These are phyloP conservation scores for Isabelozyma rhagii DNA, from an alignment of 805 yeast species.

Conservation along the genomic window DNA sequence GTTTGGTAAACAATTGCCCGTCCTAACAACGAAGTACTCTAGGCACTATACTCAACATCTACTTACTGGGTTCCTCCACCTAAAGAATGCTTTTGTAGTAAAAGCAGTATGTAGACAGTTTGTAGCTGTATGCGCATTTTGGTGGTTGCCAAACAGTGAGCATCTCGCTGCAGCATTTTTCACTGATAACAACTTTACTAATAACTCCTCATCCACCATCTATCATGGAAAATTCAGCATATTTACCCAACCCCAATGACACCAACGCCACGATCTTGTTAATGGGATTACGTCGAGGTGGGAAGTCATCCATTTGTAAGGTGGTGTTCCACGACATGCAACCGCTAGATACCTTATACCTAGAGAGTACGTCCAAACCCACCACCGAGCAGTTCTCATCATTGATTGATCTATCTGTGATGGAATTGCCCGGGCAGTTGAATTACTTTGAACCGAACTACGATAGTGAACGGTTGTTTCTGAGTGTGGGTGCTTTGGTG, in stretches of 20 bases:
- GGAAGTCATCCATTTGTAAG: conserved; percentile 92
- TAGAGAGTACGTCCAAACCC: conserved; percentile 88
- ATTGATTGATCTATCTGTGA: conserved; percentile 78
- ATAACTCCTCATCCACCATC: background rate
- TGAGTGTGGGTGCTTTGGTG: conserved; percentile 83
- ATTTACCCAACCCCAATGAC: conserved; percentile 38
- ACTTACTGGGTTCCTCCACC: no score
- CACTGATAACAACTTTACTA: background rate
- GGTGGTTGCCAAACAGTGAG: no score
- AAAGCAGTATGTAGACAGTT: no score
- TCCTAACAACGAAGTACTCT: no score
- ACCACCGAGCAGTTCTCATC: conserved; percentile 82
- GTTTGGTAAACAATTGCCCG: no score
- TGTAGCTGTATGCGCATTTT: no score
- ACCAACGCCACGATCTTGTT: conserved; percentile 77
- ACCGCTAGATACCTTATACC: conserved; percentile 85
- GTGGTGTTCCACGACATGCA: conserved; percentile 97
- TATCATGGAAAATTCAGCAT: conserved; percentile 11
- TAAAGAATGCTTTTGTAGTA: no score
- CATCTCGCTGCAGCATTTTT: no score
- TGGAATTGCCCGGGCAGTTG: conserved; percentile 94
- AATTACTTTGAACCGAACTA: conserved; percentile 83
- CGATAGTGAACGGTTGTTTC: conserved; percentile 73
- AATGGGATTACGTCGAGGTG: conserved; percentile 88
- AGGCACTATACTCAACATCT: no score